phyloP scores from a whole-genome alignment of 495 filamentous ascomycete genomes.

The Daldinia vernicosa region DNA sequence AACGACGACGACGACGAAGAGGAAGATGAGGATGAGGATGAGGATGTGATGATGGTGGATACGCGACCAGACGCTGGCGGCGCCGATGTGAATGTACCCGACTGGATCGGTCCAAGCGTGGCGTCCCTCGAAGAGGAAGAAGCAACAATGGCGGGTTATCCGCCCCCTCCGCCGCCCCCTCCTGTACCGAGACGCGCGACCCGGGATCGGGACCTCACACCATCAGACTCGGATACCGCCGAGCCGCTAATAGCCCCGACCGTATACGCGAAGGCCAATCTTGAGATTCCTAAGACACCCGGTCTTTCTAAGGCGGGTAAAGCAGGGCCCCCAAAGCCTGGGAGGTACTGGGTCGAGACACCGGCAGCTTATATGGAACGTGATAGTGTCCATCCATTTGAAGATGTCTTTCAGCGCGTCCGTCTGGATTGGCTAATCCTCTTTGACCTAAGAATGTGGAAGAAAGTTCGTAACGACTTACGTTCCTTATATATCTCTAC shows the following conservation, averaged over 20 bases:
- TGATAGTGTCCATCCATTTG: slow-evolving; percentile 70
- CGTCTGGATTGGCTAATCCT: slow-evolving; percentile 95
- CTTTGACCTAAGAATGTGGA: slow-evolving; percentile 97
- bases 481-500: slow-evolving; percentile 96
- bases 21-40: slow-evolving; percentile 59
- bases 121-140: slow-evolving; percentile 67
- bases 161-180: slow-evolving; percentile 71
- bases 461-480: slow-evolving; percentile 87
- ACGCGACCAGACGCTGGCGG: slow-evolving; percentile 59
- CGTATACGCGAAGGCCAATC: slow-evolving; percentile 61
- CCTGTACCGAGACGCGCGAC: slow-evolving; percentile 48
- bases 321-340: slow-evolving; percentile 57
- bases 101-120: slow-evolving; percentile 49
- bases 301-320: slow-evolving; percentile 49
- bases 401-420: slow-evolving; percentile 86
- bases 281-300: slow-evolving; percentile 68
- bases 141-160: slow-evolving; percentile 74
- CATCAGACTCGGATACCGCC: slow-evolving; percentile 67
- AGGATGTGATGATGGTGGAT: slow-evolving; percentile 61
- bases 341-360: slow-evolving; percentile 86
- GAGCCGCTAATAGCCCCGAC: slow-evolving; percentile 66
- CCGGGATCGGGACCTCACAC: slow-evolving; percentile 63
- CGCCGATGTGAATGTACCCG: slow-evolving; percentile 66
- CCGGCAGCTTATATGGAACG: slow-evolving; percentile 69
- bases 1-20: slow-evolving; percentile 56